Base-by-base conservation (phyloP, 1,284 basidiomycete genomes). In the Wallemia hederae region DNA sequence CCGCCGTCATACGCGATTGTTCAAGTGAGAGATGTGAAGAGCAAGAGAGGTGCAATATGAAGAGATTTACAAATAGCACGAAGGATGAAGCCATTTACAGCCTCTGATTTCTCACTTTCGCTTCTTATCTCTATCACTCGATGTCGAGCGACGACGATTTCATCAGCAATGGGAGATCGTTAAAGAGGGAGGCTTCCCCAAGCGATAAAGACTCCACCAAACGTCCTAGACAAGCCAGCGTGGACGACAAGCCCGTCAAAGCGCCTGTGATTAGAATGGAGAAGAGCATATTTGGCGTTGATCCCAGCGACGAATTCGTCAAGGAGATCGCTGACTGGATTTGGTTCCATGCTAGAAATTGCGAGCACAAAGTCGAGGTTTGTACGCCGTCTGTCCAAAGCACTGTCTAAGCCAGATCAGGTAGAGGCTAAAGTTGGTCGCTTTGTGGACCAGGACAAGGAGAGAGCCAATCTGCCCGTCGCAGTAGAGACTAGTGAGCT, bases 221-320 rank as follows among this genome's bases (percentile, higher is more conserved):
- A 22, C 39, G 39, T n/a, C 39, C 11, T 15, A 49, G 39, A 49
- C 5, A 33, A 9, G 31, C 7, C 19, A 33, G 7, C 19, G 31
- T 9, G 9, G 19, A 33, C 7, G 31, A 33, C 9, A 33, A 33
- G 19, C 19, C 31, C 19, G 19, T 49, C 11, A n/a, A 49, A 49
- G 19, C 22, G 39, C 14, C 5, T 49, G 19, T 5, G 5, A 49
- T 49, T 14, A 49, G 22, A n/a, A 49, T 92, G 27, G 85, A 86
- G 24, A 78, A 88, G 24, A 88, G 85, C 24, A 87, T 96, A 65
- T 82, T 97, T 56, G 87, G 86, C 61, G 81, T 91, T 59, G 86
- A 91, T 67, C 90, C 92, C 1, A 73, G 90, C 39, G 91, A 97
- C 71, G 91, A 96, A 69, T 91, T 97, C 69, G 88, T 90, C 63